These are phyloP conservation scores for Anisogramma anomala DNA, from an alignment of 2,329 filamentous ascomycete species.

Conservation along the genomic window DNA sequence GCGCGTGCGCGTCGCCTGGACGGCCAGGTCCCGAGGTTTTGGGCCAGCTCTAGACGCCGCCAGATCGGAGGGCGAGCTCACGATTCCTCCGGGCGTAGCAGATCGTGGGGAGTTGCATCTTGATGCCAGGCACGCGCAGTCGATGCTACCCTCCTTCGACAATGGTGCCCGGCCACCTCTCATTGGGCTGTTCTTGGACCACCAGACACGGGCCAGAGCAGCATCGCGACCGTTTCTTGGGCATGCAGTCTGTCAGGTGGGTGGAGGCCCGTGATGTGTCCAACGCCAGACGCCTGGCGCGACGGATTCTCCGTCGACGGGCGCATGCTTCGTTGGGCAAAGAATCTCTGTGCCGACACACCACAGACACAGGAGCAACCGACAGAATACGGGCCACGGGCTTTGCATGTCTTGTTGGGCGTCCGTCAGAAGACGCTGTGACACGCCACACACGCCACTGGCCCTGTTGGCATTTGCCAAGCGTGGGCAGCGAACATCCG, in stretches of 20 bases:
- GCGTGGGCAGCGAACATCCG: background rate
- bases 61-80: background rate
- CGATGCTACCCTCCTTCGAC: slow-evolving; percentile 5
- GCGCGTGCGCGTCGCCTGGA: background rate
- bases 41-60: background rate
- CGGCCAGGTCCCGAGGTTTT: background rate
- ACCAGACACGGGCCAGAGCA: background rate
- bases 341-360: background rate
- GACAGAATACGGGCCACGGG: background rate
- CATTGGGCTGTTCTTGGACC: slow-evolving; percentile 4
- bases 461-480: background rate
- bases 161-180: slow-evolving; percentile 3
- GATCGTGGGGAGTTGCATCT: background rate
- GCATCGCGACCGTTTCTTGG: background rate
- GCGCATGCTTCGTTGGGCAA: background rate
- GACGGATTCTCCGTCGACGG: background rate
- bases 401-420: background rate
- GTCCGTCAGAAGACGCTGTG: background rate
- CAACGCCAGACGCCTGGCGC: background rate
- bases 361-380: background rate
- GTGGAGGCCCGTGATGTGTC: background rate
- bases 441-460: too few relatives aligned
- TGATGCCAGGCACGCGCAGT: slow-evolving; percentile 6
- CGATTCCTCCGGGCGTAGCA: background rate
- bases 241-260: background rate